Conservation (phyloP, 768 basidiomycete species). For the Trametes gibbosa region DNA sequence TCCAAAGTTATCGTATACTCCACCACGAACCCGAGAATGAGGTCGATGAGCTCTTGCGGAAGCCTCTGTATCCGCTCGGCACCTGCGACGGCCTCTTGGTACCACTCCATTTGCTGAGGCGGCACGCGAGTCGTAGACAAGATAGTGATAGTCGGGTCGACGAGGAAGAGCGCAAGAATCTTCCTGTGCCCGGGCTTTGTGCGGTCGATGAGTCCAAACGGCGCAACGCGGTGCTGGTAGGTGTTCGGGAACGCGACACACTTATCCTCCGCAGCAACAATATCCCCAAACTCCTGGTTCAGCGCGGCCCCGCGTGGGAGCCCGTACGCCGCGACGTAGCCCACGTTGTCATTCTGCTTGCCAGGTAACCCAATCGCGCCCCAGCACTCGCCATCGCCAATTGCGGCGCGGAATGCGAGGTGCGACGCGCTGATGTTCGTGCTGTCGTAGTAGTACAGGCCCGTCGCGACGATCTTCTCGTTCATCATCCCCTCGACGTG, state of each 20-base stretch:
- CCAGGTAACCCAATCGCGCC: not conserved
- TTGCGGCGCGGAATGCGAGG: conserved; percentile 33
- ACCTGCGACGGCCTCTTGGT: not conserved
- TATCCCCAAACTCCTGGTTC: conserved; percentile 27
- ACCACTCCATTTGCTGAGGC: conserved; percentile 33
- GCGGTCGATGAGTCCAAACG: conserved; percentile 34
- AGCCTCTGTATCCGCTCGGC: conserved; percentile 4
- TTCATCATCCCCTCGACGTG: conserved; percentile 33
- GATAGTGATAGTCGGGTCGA: conserved; percentile 33
- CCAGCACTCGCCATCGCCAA: conserved; percentile 3
- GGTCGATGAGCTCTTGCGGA: conserved; percentile 19
- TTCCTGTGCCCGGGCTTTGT: conserved; percentile 37
- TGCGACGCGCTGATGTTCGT: conserved; percentile 32
- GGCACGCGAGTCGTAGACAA: conserved; percentile 31
- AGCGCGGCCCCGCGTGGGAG: conserved; percentile 1
- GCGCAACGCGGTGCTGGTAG: conserved; percentile 36
- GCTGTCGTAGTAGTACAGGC: conserved; percentile 27
- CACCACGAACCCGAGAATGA: conserved; percentile 16
- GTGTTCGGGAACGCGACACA: conserved; percentile 38
- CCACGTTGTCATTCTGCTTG: not conserved
- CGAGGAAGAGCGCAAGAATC: conserved; percentile 38
- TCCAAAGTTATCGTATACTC: conserved; percentile 6
- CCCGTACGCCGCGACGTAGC: not conserved
- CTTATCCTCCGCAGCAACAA: conserved; percentile 29
- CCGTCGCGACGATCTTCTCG: conserved; percentile 10